Conservation (phyloP, 768 basidiomycete genomes). For the Calocybe gangraenosa region DNA sequence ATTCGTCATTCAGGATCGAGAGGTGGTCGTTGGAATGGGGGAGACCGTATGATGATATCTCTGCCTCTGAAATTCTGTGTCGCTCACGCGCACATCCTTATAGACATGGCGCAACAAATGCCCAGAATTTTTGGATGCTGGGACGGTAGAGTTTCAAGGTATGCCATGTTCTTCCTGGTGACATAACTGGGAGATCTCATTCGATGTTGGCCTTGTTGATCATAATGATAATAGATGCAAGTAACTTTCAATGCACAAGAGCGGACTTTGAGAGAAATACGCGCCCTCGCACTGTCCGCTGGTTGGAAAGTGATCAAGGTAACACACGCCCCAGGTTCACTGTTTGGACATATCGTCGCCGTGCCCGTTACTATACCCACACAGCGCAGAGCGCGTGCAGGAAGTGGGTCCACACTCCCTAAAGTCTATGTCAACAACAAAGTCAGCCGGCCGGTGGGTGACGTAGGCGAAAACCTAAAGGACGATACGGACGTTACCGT, state of each 20-base stretch:
- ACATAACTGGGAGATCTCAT: neutral
- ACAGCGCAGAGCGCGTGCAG: conserved; percentile 18
- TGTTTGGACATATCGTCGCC: conserved; percentile 71
- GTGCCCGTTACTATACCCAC: conserved; percentile 53
- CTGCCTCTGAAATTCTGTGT: neutral
- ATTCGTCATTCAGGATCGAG: conserved; percentile 62
- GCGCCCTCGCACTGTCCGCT: conserved; percentile 46
- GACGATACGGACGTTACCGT: conserved; percentile 28
- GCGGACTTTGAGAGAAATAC: conserved; percentile 62
- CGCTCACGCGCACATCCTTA: conserved; percentile 1
- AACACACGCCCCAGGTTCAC: conserved; percentile 52
- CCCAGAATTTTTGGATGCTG: conserved; percentile 52
- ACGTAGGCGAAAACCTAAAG: conserved; percentile 8
- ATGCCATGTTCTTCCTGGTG: conserved; percentile 4
- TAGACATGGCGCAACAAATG: conserved; percentile 58
- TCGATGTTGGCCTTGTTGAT: neutral
- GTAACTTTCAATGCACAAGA: conserved; percentile 66
- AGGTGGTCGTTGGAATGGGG: conserved; percentile 50
- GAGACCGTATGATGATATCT: conserved; percentile 34
- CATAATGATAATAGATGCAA: conserved; percentile 51
- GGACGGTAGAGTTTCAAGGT: conserved; percentile 54
- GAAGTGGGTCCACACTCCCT: conserved; percentile 21
- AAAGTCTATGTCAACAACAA: conserved; percentile 13
- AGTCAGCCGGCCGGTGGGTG: neutral
- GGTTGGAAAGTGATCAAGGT: conserved; percentile 62